These are phyloP conservation scores for Coemansia sp. DNA, from an alignment of 192 early-diverging fungal genomes.

Conservation along the genomic window DNA sequence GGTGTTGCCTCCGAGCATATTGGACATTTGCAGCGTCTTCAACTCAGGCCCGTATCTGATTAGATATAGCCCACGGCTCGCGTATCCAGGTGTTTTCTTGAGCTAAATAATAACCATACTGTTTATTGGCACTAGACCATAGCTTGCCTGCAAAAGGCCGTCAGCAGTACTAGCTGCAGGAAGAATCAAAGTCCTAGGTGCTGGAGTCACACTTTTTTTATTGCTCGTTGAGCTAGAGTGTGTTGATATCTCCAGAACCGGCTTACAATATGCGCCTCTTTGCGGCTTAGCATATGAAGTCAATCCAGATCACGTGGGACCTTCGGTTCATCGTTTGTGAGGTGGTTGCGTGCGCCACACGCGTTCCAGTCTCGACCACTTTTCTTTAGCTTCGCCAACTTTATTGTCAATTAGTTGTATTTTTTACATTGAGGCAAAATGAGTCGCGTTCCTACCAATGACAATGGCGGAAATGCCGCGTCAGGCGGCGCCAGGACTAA, in stretches of 20 bases:
- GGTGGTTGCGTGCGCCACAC: neutral
- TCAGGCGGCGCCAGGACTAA: slow-evolving; percentile 11
- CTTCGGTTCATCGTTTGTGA: neutral
- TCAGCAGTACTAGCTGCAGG: too few relatives aligned
- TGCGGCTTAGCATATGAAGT: too few relatives aligned
- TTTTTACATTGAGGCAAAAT: neutral
- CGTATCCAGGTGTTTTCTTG: too few relatives aligned
- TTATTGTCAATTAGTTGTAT: neutral
- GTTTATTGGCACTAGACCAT: too few relatives aligned
- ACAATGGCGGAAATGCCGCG: neutral
- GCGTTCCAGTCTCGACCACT: neutral
- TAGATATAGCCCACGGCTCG: neutral
- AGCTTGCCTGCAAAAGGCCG: too few relatives aligned
- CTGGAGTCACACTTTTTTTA: too few relatives aligned
- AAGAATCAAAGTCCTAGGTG: too few relatives aligned
- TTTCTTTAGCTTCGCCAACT: neutral
- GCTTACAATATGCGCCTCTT: too few relatives aligned
- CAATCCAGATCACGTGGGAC: too few relatives aligned
- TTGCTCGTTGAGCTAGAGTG: too few relatives aligned
- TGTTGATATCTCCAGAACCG: too few relatives aligned
- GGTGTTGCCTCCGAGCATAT: neutral
- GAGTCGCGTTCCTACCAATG: neutral
- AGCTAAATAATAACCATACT: too few relatives aligned
- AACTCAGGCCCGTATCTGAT: neutral
- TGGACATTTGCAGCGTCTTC: neutral